Evolutionary conservation across 2,329 filamentous ascomycete genomes (phyloP), one percentile per base, ranked within the genome.

Genomic region (Diaporthe citri): DNA sequence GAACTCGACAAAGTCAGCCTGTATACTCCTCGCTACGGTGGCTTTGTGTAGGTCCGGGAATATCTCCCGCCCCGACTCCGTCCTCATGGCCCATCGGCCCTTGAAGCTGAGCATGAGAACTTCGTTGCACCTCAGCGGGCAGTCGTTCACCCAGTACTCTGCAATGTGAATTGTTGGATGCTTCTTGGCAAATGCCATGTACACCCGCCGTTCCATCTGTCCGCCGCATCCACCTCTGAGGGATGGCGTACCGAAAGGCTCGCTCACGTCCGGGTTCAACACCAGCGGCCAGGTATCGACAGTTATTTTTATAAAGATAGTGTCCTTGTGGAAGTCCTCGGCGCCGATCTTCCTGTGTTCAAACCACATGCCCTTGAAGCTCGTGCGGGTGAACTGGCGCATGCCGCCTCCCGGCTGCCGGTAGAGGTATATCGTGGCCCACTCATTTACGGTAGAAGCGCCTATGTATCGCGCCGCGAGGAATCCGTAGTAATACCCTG

Each of bases 101-200:
- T 67, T 67, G 46, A 67, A 67, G n/a, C 64, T 67, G 17, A 67
- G 64, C 64, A 67, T 67, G 46, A 67, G 64, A 5, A 67, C 12
- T 8, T 67, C 64, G 28, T 67, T 67, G 22, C 64, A 67, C 4
- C 64, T 67, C 15, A 67, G 3, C 4, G 64, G 64, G 20, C 64
- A 67, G 48, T 67, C 64, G 34, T 67, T 67, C 25, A 67, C 48
- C 28, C 64, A 67, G n/a, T 52, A 67, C 2, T 67, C 64, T 4
- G 64, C 46, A 31, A 52, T 52, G 7, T 67, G 64, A 6, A 67
- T 67, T 0, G 64, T 67, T 2, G 64, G 64, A 15, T 67, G 64
- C 34, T 67, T 67, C 22, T 67, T 67, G 31, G 64, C 64, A 28
- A 67, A 67, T 52, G 46, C 64, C 64, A 67, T 67, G n/a, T 52